phyloP scores from a whole-genome alignment of 1,139 yeast genomes.

The Debaryomyces subglobosus region DNA sequence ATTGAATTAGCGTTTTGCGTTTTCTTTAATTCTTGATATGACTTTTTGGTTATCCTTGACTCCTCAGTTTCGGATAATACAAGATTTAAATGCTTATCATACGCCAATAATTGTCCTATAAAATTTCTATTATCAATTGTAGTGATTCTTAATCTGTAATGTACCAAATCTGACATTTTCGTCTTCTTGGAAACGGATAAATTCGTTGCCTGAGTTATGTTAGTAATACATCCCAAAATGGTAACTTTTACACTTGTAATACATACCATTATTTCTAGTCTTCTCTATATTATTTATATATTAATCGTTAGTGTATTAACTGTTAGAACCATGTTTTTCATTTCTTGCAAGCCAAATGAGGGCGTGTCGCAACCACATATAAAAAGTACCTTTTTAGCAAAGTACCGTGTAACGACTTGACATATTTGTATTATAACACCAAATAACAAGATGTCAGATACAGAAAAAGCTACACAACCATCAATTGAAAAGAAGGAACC shows the following conservation, averaged over 20 bases:
- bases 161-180: conserved; percentile 67
- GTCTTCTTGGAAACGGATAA: conserved; percentile 45
- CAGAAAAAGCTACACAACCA: conserved; percentile 1
- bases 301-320: background rate
- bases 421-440: background rate
- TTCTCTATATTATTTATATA: background rate
- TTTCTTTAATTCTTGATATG: conserved; percentile 43
- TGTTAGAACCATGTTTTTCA: background rate
- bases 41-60: conserved; percentile 70
- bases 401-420: background rate
- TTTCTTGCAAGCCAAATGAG: background rate
- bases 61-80: conserved; percentile 88
- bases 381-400: background rate
- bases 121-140: conserved; percentile 76
- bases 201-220: conserved; percentile 13
- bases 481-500: conserved; percentile 8
- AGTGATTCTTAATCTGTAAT: conserved; percentile 72
- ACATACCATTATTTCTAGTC: background rate
- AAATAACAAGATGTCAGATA: background rate
- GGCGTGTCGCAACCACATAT: conserved; percentile 1
- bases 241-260: too few relatives aligned
- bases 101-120: conserved; percentile 81
- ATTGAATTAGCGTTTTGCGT: conserved; percentile 18
- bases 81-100: conserved; percentile 86
- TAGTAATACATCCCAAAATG: background rate